Evolutionary conservation across 768 basidiomycete genomes (phyloP), one percentile per base, ranked within the genome.

Genomic region (Suillus clintonianus): DNA sequence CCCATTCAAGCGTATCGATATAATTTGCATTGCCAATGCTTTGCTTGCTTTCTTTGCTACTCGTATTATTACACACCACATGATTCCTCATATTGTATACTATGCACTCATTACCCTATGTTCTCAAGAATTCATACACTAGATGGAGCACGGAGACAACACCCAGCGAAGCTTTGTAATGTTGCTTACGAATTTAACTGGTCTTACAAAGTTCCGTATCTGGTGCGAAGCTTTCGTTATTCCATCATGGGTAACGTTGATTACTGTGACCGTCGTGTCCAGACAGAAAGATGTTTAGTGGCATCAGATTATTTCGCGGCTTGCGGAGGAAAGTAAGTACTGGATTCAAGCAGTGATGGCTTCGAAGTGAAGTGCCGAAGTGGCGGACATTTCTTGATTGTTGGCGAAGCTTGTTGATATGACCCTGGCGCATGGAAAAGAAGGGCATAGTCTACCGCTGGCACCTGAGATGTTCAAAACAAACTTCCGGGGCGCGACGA

Each of bases 401-500:
- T 17, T 17, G 19, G 32, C 32, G 32, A 32, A 32, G n/a, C n/a
- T n/a, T n/a, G 32, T 3, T 32, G 32, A 32, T 32, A 32, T 32
- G 32, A 32, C 7, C 7, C 3, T 32, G 32, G 32, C 7, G 32
- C n/a, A n/a, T 32, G 4, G 4, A 32, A 32, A 32, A 32, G 32
- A 32, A 32, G 7, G 32, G 32, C 32, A 32, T n/a, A n/a, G n/a
- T n/a, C n/a, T n/a, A n/a, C n/a, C n/a, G n/a, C n/a, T n/a, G n/a
- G n/a, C n/a, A n/a, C n/a, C n/a, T n/a, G n/a, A 53, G 0, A 13
- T 72, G 65, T 74, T 75, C 15, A 70, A 75, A 0, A 70, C 71
- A 3, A 75, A 77, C 39, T 69, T 74, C 42, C 74, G 69, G 74
- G 70, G 72, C 2, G 70, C 68, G 1, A 67, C 69, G 8, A 70